These are phyloP conservation scores for Penicillium bovifimosum DNA, from an alignment of 495 filamentous ascomycete species.

Conservation along the genomic window DNA sequence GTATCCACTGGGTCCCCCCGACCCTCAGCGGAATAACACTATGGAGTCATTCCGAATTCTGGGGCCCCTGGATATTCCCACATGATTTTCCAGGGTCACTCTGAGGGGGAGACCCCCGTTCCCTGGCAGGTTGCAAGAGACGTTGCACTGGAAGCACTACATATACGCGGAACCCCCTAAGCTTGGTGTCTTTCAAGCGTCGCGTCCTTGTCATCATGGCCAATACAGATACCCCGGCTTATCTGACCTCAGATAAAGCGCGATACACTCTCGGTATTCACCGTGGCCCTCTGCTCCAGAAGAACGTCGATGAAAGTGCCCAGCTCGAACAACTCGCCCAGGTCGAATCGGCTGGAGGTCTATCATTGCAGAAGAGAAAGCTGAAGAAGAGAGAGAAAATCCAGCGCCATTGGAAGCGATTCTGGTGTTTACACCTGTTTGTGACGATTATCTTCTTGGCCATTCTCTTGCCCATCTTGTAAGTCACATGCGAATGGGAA, in stretches of 20 bases:
- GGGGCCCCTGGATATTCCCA: background rate
- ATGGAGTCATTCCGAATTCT: constrained; percentile 4
- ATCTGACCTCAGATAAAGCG: constrained; percentile 26
- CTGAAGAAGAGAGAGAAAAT: constrained; percentile 25
- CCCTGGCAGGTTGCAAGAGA: too few relatives aligned
- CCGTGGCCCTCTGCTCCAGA: constrained; percentile 30
- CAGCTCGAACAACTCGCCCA: constrained; percentile 29
- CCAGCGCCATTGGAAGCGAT: constrained; percentile 36
- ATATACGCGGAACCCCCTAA: background rate
- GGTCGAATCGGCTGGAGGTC: constrained; percentile 25
- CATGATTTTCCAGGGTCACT: background rate
- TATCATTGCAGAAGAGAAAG: constrained; percentile 26
- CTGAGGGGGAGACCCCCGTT: background rate
- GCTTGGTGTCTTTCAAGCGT: background rate
- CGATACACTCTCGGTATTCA: constrained; percentile 33
- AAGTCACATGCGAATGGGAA: constrained; percentile 6
- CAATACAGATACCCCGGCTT: constrained; percentile 21
- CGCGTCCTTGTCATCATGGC: constrained; percentile 16
- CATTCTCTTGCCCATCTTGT: constrained; percentile 39
- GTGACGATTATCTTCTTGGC: constrained; percentile 26
- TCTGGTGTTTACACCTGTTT: constrained; percentile 36
- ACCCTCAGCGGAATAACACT: background rate
- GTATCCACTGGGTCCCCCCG: background rate
- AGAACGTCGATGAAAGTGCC: constrained; percentile 10
- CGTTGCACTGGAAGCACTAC: background rate